phyloP scores from a whole-genome alignment of 371 early-diverging fungal genomes.

The Apophysomyces elegans region DNA sequence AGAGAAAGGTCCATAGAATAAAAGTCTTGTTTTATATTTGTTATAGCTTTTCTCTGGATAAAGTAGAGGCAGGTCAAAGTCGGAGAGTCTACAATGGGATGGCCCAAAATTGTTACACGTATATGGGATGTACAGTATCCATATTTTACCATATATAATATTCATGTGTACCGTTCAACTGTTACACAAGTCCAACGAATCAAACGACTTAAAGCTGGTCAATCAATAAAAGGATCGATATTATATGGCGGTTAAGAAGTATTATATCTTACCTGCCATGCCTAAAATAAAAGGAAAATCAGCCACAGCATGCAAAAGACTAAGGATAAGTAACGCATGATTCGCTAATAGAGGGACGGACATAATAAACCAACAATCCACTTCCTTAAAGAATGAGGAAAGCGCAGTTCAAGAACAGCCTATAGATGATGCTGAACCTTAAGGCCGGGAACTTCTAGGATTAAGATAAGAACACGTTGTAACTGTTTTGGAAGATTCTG shows the following conservation, averaged over 20 bases:
- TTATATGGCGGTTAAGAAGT: background rate
- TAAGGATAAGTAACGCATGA: background rate
- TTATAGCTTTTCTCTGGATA: background rate
- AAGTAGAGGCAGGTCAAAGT: slow-evolving; percentile 2
- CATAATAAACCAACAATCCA: background rate
- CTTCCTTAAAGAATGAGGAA: background rate
- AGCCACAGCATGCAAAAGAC: background rate
- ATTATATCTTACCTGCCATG: background rate
- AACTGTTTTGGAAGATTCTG: background rate
- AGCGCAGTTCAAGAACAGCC: background rate
- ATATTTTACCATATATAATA: background rate
- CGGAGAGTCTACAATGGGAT: background rate
- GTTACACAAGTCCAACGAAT: background rate
- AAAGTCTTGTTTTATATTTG: background rate
- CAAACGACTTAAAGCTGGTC: background rate
- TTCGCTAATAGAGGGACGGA: background rate
- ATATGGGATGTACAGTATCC: background rate
- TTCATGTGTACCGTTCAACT: background rate
- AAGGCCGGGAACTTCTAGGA: background rate
- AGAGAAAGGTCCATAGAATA: background rate
- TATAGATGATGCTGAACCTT: background rate
- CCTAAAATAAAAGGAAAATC: background rate
- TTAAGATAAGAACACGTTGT: background rate
- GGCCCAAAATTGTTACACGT: background rate
- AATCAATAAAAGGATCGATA: background rate